Evolutionary conservation across 2,329 filamentous ascomycete species (phyloP).

Genomic region (Cladophialophora chaetospira): DNA sequence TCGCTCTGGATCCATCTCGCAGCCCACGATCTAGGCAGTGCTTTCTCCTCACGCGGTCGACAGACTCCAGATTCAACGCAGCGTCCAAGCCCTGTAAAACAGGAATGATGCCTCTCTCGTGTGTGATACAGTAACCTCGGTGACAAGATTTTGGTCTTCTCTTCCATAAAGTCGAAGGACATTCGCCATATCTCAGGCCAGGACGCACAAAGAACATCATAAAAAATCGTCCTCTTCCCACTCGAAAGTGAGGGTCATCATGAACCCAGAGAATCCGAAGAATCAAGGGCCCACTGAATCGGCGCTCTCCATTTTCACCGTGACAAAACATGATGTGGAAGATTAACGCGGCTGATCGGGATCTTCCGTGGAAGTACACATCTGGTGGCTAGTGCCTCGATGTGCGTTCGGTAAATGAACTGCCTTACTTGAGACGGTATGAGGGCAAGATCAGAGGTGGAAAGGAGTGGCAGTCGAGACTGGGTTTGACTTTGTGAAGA

Average conservation of each 20-base stretch:
- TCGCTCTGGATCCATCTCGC: constrained; percentile 18
- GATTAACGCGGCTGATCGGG: constrained; percentile 69
- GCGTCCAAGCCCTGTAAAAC: constrained; percentile 34
- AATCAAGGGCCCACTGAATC: constrained; percentile 42
- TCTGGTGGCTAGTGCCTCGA: constrained; percentile 56
- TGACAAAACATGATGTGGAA: constrained; percentile 57
- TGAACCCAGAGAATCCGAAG: constrained; percentile 34
- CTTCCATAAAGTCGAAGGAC: constrained; percentile 53
- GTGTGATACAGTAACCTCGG: constrained; percentile 78
- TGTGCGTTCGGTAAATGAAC: constrained; percentile 52
- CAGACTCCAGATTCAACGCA: constrained; percentile 35
- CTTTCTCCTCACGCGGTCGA: constrained; percentile 15
- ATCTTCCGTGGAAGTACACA: constrained; percentile 51
- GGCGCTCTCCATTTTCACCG: constrained; percentile 58
- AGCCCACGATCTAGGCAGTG: constrained; percentile 21
- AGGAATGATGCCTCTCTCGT: constrained; percentile 65
- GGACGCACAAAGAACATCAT: constrained; percentile 92
- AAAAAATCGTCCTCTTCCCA: constrained; percentile 77
- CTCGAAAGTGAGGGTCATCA: constrained; percentile 38
- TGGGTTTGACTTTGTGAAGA: constrained; percentile 6
- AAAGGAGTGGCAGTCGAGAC: constrained; percentile 44
- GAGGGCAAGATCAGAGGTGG: constrained; percentile 38
- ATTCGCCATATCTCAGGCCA: constrained; percentile 48
- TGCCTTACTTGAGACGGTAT: constrained; percentile 35
- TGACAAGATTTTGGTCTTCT: constrained; percentile 95